Percentiles rank a stretch among this genome's conserved stretches.
Evolutionary conservation across 306 rosid species (phyloP).

Genomic region (Lathyrus oleraceus): DNA sequence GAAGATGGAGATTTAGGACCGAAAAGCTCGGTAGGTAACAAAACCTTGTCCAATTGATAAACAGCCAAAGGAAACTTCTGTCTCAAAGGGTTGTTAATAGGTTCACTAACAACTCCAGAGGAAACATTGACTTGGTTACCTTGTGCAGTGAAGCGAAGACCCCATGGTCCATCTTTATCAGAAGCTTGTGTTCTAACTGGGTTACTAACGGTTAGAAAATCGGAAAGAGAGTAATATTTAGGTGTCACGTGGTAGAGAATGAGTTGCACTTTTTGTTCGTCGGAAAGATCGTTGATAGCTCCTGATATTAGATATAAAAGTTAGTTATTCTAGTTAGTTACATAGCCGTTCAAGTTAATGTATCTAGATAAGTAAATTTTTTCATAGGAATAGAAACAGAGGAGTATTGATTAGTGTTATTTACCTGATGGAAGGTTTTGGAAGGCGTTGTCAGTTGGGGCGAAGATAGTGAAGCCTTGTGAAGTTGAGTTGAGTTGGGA

Average conservation of each 20-base stretch:
- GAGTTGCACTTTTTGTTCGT: constrained; percentile 54
- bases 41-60: constrained; percentile 62
- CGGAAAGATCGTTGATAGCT: constrained; percentile 51
- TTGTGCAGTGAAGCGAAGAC: constrained; percentile 69
- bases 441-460: constrained; percentile 94
- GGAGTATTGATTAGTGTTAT: too few species aligned
- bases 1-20: constrained; percentile 43
- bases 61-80: constrained; percentile 60
- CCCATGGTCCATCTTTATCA: constrained; percentile 48
- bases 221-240: constrained; percentile 51
- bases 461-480: constrained; percentile 65
- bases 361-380: too few species aligned
- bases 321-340: not conserved
- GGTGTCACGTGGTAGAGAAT: constrained; percentile 66
- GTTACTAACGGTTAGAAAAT: constrained; percentile 63
- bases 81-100: constrained; percentile 58
- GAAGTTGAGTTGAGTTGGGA: constrained; percentile 64
- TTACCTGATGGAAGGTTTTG: constrained; percentile 37
- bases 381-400: too few species aligned
- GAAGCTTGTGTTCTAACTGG: constrained; percentile 74
- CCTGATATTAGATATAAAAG: constrained; percentile 38
- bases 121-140: constrained; percentile 79
- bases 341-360: not conserved
- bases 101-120: constrained; percentile 46
- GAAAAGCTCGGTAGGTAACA: constrained; percentile 62